phyloP scores from a whole-genome alignment of 306 rosid species.

The Quercus rubra region DNA sequence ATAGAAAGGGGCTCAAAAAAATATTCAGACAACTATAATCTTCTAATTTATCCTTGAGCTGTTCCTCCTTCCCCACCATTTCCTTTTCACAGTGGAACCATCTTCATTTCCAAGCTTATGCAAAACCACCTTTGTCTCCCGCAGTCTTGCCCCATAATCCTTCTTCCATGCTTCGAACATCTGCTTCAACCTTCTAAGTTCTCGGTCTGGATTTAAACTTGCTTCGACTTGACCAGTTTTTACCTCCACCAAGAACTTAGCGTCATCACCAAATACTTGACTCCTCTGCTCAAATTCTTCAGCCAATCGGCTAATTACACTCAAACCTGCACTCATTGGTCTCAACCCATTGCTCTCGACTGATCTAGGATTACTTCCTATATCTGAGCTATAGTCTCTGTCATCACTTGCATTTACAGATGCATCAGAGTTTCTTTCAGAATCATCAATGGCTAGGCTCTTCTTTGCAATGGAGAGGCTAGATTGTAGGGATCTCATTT shows the following conservation, averaged over 20 bases:
- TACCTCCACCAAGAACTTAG: slow-evolving; percentile 99
- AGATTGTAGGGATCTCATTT: slow-evolving; percentile 97
- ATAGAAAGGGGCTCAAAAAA: not conserved
- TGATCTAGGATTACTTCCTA: slow-evolving; percentile 54
- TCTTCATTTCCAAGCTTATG: slow-evolving; percentile 85
- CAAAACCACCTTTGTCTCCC: slow-evolving; percentile 86
- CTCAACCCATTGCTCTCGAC: slow-evolving; percentile 83
- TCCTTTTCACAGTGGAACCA: slow-evolving; percentile 66
- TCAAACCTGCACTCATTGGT: slow-evolving; percentile 95
- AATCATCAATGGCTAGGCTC: slow-evolving; percentile 91
- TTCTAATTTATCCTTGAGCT: slow-evolving; percentile 70
- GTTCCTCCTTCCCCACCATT: slow-evolving; percentile 98
- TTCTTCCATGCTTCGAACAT: slow-evolving; percentile 99
- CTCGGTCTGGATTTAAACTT: slow-evolving; percentile 81
- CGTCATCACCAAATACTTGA: slow-evolving; percentile 96
- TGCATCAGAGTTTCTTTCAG: slow-evolving; percentile 85
- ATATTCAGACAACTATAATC: slow-evolving; percentile 6
- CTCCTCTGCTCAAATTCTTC: slow-evolving; percentile 98
- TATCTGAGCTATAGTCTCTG: slow-evolving; percentile 74
- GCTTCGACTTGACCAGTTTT: slow-evolving; percentile 98
- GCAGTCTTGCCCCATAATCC: slow-evolving; percentile 75
- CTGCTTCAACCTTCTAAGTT: slow-evolving; percentile 90
- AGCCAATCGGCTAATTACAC: slow-evolving; percentile 89
- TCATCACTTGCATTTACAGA: slow-evolving; percentile 90
- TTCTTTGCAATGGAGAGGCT: slow-evolving; percentile 99